A percentile compares a stretch with the other conserved stretches of the same genome.
These are phyloP conservation scores for Calonectria multiphialidica DNA, from an alignment of 2,329 filamentous ascomycete species.

Conservation along the genomic window DNA sequence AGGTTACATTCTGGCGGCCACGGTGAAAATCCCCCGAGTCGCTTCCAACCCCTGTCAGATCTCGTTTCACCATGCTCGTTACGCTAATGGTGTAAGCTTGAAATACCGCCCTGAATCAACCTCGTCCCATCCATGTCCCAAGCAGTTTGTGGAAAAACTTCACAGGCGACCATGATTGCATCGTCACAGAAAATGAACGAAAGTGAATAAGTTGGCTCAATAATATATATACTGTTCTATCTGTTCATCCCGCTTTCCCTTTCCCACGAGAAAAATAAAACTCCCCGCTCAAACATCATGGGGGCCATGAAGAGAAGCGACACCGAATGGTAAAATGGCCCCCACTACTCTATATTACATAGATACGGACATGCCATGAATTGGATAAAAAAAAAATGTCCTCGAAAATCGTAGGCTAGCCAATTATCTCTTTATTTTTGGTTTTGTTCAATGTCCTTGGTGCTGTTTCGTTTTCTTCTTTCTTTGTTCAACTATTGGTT, in stretches of 20 bases:
- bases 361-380: slow-evolving; percentile 36
- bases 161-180: background rate
- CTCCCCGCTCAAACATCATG: slow-evolving; percentile 10
- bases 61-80: slow-evolving; percentile 19
- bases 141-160: background rate
- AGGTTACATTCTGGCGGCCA: slow-evolving; percentile 14
- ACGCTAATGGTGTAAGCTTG: background rate
- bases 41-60: slow-evolving; percentile 15
- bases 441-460: background rate
- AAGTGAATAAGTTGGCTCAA: slow-evolving; percentile 11
- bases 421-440: slow-evolving; percentile 15
- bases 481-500: slow-evolving; percentile 41
- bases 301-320: slow-evolving; percentile 17
- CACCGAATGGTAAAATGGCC: slow-evolving; percentile 20
- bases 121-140: background rate
- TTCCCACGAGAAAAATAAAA: slow-evolving; percentile 13
- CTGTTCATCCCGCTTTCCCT: slow-evolving; percentile 17
- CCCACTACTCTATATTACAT: slow-evolving; percentile 40
- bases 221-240: slow-evolving; percentile 30
- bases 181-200: background rate
- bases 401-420: slow-evolving; percentile 34
- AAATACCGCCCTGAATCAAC: background rate
- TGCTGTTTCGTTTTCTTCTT: slow-evolving; percentile 15
- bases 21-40: slow-evolving; percentile 16
- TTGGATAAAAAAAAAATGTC: slow-evolving; percentile 23